phyloP scores from a whole-genome alignment of 2,329 filamentous ascomycete species.

The Alternaria novae-zelandiae region DNA sequence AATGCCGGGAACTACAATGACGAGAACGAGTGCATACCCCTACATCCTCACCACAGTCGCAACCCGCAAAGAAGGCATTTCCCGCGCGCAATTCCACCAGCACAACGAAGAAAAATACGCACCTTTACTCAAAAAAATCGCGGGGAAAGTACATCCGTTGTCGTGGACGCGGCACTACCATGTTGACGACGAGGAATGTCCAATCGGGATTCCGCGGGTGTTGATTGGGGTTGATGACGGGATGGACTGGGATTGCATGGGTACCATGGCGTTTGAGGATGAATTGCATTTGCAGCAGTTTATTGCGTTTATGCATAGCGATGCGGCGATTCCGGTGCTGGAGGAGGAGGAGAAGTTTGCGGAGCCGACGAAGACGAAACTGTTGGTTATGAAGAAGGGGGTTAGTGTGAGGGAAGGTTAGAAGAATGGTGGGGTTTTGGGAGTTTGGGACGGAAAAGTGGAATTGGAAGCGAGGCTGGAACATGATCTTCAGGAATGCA shows the following conservation, averaged over 20 bases:
- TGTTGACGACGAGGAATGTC: constrained; percentile 18
- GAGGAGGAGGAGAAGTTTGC: constrained; percentile 28
- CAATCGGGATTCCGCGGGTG: constrained; percentile 13
- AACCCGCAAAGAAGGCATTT: constrained; percentile 18
- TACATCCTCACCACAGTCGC: constrained; percentile 18
- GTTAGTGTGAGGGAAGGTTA: not conserved
- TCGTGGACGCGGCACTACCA: constrained; percentile 26
- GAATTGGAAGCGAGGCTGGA: not conserved
- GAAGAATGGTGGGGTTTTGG: not conserved
- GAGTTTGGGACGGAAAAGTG: not conserved
- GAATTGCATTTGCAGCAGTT: constrained; percentile 29
- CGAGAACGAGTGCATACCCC: constrained; percentile 18
- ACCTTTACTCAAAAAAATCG: constrained; percentile 16
- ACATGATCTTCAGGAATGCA: not conserved
- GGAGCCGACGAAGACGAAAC: constrained; percentile 16
- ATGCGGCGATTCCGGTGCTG: constrained; percentile 11
- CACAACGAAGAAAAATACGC: constrained; percentile 20
- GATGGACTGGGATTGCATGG: constrained; percentile 28
- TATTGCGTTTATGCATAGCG: constrained; percentile 25
- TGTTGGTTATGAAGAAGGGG: constrained; percentile 24
- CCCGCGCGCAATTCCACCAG: constrained; percentile 19
- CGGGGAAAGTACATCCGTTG: constrained; percentile 22
- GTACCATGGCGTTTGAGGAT: constrained; percentile 26
- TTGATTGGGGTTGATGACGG: constrained; percentile 16
- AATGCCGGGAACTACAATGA: not conserved